These are phyloP conservation scores for Sporisorium exsertum DNA, from an alignment of 1,284 basidiomycete species.

Conservation along the genomic window DNA sequence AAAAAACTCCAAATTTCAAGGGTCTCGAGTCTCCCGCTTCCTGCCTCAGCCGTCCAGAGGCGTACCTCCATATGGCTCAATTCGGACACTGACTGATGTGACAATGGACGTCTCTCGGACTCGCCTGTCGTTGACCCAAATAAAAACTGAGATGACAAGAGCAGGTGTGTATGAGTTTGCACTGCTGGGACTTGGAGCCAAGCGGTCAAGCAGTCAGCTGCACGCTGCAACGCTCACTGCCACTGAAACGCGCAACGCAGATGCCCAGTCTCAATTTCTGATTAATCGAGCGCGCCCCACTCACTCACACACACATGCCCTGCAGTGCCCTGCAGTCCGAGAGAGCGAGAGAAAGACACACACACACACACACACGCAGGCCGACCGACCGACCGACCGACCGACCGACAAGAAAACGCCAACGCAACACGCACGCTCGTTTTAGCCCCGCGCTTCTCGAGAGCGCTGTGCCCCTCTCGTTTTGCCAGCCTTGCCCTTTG, in stretches of 20 bases:
- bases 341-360: neutral
- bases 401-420: conserved; percentile 3
- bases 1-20: too few relatives aligned
- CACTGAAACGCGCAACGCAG: neutral
- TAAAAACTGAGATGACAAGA: neutral
- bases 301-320: neutral
- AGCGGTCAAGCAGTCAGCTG: neutral
- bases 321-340: too few relatives aligned
- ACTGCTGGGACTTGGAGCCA: neutral
- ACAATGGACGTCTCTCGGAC: too few relatives aligned
- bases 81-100: too few relatives aligned
- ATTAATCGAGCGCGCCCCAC: neutral
- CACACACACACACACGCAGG: conserved; percentile 1
- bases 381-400: too few relatives aligned
- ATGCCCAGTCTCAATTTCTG: conserved; percentile 6
- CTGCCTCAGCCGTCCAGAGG: too few relatives aligned
- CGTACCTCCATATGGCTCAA: too few relatives aligned
- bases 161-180: neutral
- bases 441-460: conserved; percentile 1
- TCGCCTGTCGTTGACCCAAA: too few relatives aligned
- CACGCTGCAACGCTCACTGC: neutral
- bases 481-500: neutral
- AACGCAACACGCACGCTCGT: conserved; percentile 6
- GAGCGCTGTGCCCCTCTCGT: neutral
- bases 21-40: too few relatives aligned